phyloP scores from a whole-genome alignment of 352 stramenopile species.

The Discostella stelligera region DNA sequence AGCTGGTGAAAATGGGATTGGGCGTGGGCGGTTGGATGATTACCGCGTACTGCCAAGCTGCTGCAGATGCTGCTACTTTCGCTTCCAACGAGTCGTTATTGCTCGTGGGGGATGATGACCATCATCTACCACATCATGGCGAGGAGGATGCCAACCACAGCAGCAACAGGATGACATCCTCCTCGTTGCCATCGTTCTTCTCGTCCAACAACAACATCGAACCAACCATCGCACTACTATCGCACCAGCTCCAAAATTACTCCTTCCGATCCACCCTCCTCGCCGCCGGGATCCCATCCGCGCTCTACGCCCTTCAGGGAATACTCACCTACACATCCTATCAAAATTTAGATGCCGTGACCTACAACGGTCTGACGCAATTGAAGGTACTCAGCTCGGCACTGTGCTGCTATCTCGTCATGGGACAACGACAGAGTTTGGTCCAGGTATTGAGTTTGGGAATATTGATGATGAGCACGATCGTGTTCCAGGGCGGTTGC shows the following conservation, averaged over 20 bases:
- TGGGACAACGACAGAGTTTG: constrained; percentile 53
- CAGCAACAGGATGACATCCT: not conserved
- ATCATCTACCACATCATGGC: too few relatives aligned
- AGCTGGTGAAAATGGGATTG: constrained; percentile 62
- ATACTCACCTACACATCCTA: constrained; percentile 61
- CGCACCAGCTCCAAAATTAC: constrained; percentile 44
- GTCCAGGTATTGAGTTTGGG: constrained; percentile 56
- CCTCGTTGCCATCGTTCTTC: constrained; percentile 3
- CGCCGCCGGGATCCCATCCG: constrained; percentile 56
- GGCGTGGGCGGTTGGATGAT: constrained; percentile 42
- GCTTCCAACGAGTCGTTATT: not conserved
- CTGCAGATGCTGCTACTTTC: not conserved
- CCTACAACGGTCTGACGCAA: constrained; percentile 74
- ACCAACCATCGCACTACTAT: constrained; percentile 3
- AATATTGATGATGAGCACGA: constrained; percentile 52
- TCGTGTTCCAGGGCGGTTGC: constrained; percentile 60
- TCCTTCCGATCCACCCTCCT: constrained; percentile 45
- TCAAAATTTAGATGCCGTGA: constrained; percentile 66
- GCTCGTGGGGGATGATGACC: not conserved
- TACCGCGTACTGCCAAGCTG: not conserved
- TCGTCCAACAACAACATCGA: not conserved
- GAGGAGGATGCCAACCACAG: too few relatives aligned
- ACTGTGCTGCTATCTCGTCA: constrained; percentile 69
- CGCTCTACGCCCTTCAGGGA: constrained; percentile 68
- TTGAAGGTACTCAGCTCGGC: constrained; percentile 71